These are phyloP conservation scores for Lotmaria passim DNA, from an alignment of 208 protist genomes.

Conservation along the genomic window DNA sequence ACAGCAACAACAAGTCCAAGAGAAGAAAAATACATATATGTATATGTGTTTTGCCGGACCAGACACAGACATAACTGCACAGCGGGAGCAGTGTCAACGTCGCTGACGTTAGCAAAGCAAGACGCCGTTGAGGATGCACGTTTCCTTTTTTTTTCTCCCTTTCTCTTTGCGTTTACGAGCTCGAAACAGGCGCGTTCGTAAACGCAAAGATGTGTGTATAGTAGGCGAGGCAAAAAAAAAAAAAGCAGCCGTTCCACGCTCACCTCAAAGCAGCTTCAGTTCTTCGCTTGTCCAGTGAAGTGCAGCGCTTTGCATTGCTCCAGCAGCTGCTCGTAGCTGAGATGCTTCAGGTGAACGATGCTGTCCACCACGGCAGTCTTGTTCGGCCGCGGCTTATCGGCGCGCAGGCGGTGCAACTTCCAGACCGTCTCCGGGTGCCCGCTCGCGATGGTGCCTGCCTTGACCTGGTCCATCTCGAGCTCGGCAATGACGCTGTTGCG, in stretches of 20 bases:
- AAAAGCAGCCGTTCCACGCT: too few species aligned
- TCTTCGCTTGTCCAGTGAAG: conserved; percentile 21
- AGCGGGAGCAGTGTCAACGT: too few species aligned
- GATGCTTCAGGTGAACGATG: conserved; percentile 77
- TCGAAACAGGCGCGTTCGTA: conserved; percentile 16
- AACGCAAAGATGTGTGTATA: conserved; percentile 15
- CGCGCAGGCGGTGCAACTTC: conserved; percentile 61
- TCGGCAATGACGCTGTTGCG: conserved; percentile 73
- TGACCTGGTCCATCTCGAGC: conserved; percentile 33
- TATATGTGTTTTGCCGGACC: too few species aligned
- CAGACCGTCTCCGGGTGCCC: conserved; percentile 44
- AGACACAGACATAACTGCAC: too few species aligned
- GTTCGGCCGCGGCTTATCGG: conserved; percentile 82
- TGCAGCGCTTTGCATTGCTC: conserved; percentile 32
- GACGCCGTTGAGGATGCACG: too few species aligned
- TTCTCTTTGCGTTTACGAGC: too few species aligned
- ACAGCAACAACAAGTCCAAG: conserved; percentile 4
- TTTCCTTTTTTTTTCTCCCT: too few species aligned
- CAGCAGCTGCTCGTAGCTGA: conserved; percentile 69
- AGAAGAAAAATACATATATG: too few species aligned
- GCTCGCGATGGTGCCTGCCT: conserved; percentile 3
- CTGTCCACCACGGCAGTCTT: conserved; percentile 67
- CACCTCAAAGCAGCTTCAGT: background rate
- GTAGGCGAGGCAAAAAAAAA: background rate
- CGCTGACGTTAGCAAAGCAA: too few species aligned